Conservation (phyloP, 768 basidiomycete species). For the Guyanaporus albipodus region DNA sequence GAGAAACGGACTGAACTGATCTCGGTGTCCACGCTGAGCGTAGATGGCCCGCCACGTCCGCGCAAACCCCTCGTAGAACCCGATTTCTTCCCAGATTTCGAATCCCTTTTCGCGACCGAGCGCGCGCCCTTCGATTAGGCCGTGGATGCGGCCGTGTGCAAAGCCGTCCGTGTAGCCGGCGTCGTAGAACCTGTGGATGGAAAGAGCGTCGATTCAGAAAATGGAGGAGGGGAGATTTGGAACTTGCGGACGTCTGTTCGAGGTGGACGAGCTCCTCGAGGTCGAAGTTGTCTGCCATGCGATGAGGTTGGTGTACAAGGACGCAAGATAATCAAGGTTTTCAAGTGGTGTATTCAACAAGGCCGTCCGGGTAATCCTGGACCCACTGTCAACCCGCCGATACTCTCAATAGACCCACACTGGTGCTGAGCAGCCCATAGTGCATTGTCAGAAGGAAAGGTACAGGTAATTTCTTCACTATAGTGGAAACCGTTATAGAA, state of each 20-base stretch:
- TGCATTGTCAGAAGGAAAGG: too few species aligned
- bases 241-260: conserved; percentile 53
- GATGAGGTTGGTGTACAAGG: too few species aligned
- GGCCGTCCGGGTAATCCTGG: too few species aligned
- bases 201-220: neutral
- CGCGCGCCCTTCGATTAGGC: conserved; percentile 85
- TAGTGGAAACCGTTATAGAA: too few species aligned
- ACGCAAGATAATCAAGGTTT: too few species aligned
- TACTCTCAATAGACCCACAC: too few species aligned
- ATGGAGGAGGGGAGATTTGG: neutral
- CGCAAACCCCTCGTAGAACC: conserved; percentile 88
- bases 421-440: too few species aligned
- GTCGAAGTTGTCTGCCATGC: conserved; percentile 38
- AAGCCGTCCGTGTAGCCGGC: conserved; percentile 73
- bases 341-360: too few species aligned
- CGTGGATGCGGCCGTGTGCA: conserved; percentile 84
- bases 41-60: conserved; percentile 59
- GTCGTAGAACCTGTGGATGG: conserved; percentile 64
- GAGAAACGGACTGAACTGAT: conserved; percentile 14
- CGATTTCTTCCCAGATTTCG: conserved; percentile 97
- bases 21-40: conserved; percentile 25
- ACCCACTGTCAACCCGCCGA: too few species aligned
- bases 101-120: conserved; percentile 88
- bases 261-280: conserved; percentile 57
- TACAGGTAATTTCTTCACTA: too few species aligned